Percentiles rank a stretch among this genome's conserved stretches.
Conservation (phyloP, 2,329 filamentous ascomycete species). For the Fusarium sp. region DNA sequence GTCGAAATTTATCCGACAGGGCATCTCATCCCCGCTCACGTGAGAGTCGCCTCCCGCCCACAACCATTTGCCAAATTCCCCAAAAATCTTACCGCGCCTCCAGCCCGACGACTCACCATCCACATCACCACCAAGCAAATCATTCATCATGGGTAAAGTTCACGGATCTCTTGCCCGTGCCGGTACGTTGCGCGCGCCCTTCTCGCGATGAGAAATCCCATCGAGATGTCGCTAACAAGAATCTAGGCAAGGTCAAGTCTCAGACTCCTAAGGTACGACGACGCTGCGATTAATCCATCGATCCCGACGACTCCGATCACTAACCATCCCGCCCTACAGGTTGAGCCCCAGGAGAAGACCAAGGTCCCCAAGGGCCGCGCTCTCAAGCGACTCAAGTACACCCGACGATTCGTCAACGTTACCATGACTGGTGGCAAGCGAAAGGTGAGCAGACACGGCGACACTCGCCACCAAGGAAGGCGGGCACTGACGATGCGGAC, state of each 20-base stretch:
- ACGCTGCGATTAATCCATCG: constrained; percentile 39
- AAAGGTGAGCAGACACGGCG: constrained; percentile 76
- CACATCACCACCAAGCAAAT: constrained; percentile 58
- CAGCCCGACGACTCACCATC: constrained; percentile 52
- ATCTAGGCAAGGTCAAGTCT: constrained; percentile 97
- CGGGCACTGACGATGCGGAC: constrained; percentile 47
- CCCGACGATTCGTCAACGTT: constrained; percentile 98
- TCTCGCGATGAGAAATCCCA: constrained; percentile 18
- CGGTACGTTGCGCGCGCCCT: constrained; percentile 56
- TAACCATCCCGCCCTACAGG: constrained; percentile 64
- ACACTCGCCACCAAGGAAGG: background rate
- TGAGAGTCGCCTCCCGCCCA: constrained; percentile 55
- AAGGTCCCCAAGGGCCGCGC: constrained; percentile 98
- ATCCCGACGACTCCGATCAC: constrained; percentile 49
- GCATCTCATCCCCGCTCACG: constrained; percentile 55
- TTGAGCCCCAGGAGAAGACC: constrained; percentile 94
- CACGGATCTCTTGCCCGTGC: constrained; percentile 96
- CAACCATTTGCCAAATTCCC: constrained; percentile 58
- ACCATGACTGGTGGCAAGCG: constrained; percentile 98
- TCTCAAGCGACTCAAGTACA: constrained; percentile 97
- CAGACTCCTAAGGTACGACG: constrained; percentile 88
- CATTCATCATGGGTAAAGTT: constrained; percentile 87
- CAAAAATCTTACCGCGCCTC: constrained; percentile 52
- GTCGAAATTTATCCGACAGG: constrained; percentile 54
- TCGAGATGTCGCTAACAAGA: constrained; percentile 63